Evolutionary conservation across 108 stramenopile genomes (phyloP), one percentile per base, ranked within the genome.

Genomic region (Fragilariopsis cylindrus): DNA sequence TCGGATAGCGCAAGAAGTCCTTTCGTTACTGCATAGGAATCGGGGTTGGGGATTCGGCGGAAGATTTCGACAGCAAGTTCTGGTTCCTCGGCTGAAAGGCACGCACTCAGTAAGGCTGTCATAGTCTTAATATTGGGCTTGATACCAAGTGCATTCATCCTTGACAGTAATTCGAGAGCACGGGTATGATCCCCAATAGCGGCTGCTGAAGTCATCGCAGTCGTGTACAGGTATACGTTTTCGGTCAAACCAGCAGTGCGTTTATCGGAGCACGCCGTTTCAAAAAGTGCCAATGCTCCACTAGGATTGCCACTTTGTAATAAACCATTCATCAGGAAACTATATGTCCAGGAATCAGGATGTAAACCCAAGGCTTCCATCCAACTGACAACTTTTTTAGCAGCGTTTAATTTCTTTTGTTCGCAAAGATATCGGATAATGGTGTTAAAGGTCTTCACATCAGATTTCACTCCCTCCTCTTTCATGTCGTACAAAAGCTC

Each of bases 311-410:
- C 80, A 39, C 83, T 79, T 57, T 84, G 84, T 43, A 92, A 50
- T 18, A 96, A 79, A 52, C 86, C 91, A 9, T 84, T 88, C 95
- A 96, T 96, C 39, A 96, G 74, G 7, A 87, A 74, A 7, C 90
- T 88, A 72, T 96, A 96, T 0, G 95, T 96, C 83, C 87, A 84
- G 4, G 91, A 84, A 69, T 96, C 82, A 7, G 95, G 92, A n/a
- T 76, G 62, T 19, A 96, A 82, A n/a, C 87, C 84, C 8, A 64
- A 53, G 2, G 55, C 62, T 68, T 92, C 91, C 92, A 96, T 96
- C 69, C 86, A 87, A 16, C 76, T 82, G 19, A 92, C 78, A 18
- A 96, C 80, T 65, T 83, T 87, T 78, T 87, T 87, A 4, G 92
- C 92, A 76, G 90, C 86, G 43, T 76, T 79, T 52, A 82, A 72